Evolutionary conservation across 1,139 yeast species (phyloP), one percentile per base, ranked within the genome.

Genomic region (Hansenula lynferdii): DNA sequence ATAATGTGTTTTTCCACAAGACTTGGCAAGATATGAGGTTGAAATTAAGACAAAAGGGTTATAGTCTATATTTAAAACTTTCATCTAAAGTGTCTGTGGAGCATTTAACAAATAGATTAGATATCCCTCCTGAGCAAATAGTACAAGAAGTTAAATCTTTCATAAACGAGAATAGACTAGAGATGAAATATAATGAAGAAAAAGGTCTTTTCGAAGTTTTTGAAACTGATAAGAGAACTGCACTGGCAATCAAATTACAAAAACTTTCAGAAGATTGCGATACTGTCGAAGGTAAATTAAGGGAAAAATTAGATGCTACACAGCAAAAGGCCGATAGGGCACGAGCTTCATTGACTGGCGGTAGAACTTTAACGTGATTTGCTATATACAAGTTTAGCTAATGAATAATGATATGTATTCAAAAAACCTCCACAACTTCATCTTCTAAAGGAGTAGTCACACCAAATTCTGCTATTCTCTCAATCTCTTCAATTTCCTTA

Each of bases 401-500:
- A n/a, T n/a, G n/a, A n/a, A n/a, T n/a, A n/a, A n/a, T n/a, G n/a
- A n/a, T n/a, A n/a, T n/a, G n/a, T n/a, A n/a, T 10, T n/a, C 35
- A 45, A 27, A 62, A 57, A 23, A 69, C 65, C 45, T 72, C 70
- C 6, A 71, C 67, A 31, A 69, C 65, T 50, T 77, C 84, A 24
- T 72, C 72, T 38, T 70, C 66, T 16, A 72, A 69, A 2, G 78
- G 78, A 0, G 79, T 73, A 8, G 79, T 67, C 5, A 73, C 73
- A 1, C 87, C 89, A 49, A 64, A 60, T 16, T 64, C 57, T 31
- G 83, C 78, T 40, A 82, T 67, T 29, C 69, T 64, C 55, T 90
- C 96, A 30, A 90, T 77, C 54, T 89, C 97, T 1, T 53, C 73
- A 25, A 90, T 70, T 56, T 90, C 97, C 59, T 92, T 92, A 11